These are phyloP conservation scores for Ziziphus jujuba DNA, from an alignment of 306 rosid species.

Conservation along the genomic window DNA sequence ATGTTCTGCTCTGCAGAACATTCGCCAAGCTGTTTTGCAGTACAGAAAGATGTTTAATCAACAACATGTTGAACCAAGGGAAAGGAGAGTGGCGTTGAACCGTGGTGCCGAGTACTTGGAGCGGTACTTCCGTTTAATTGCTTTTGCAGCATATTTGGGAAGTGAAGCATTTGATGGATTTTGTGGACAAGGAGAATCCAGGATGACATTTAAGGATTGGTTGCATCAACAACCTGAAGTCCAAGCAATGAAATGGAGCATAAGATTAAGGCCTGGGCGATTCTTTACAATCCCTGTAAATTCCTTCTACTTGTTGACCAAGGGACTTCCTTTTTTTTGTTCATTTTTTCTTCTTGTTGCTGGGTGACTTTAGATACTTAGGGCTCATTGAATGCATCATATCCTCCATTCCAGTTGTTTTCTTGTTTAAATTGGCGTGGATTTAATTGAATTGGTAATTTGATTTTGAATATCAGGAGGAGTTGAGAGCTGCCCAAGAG, in stretches of 20 bases:
- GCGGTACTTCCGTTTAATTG: slow-evolving; percentile 85
- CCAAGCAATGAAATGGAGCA: slow-evolving; percentile 95
- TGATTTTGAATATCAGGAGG: slow-evolving; percentile 60
- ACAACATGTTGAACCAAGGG: slow-evolving; percentile 83
- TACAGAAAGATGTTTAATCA: slow-evolving; percentile 82
- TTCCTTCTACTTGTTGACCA: slow-evolving; percentile 15
- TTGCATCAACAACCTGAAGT: slow-evolving; percentile 81
- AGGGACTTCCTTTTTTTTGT: not conserved
- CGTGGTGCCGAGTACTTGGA: slow-evolving; percentile 93
- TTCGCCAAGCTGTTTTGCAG: slow-evolving; percentile 83
- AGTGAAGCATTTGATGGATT: slow-evolving; percentile 88
- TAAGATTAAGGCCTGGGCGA: slow-evolving; percentile 80
- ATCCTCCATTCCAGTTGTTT: not conserved
- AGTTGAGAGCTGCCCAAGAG: slow-evolving; percentile 73
- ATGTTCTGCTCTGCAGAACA: slow-evolving; percentile 89
- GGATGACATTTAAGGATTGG: slow-evolving; percentile 86
- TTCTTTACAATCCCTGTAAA: slow-evolving; percentile 81
- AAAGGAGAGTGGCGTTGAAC: slow-evolving; percentile 82
- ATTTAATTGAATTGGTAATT: slow-evolving; percentile 27
- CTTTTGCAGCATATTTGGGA: slow-evolving; percentile 96
- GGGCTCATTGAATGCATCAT: not conserved
- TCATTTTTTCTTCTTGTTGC: not conserved
- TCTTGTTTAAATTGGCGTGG: not conserved
- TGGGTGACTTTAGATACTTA: not conserved
- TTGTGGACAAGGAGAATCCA: slow-evolving; percentile 66